phyloP scores from a whole-genome alignment of 768 basidiomycete species.

The Leccinum barrowsii region DNA sequence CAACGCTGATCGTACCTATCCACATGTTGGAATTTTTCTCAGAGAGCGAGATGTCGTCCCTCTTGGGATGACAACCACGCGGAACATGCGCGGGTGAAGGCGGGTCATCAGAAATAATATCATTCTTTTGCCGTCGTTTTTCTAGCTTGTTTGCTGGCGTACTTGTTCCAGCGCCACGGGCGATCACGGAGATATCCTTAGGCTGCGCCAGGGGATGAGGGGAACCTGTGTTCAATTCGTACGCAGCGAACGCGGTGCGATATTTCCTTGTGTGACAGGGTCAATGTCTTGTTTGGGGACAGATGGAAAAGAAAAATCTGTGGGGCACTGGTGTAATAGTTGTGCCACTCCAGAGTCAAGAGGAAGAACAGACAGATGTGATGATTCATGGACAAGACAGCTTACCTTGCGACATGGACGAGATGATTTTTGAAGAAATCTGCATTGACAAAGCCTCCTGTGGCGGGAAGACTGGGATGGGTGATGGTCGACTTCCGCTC shows the following conservation, averaged over 20 bases:
- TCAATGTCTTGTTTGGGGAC: not conserved
- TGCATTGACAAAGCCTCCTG: conserved; percentile 2
- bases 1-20: conserved; percentile 45
- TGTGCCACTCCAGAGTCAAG: not conserved
- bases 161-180: not conserved
- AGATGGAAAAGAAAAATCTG: not conserved
- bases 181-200: conserved; percentile 3
- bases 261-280: conserved; percentile 37
- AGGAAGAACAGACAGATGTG: not conserved
- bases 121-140: conserved; percentile 8
- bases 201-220: conserved; percentile 31
- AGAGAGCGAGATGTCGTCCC: conserved; percentile 32
- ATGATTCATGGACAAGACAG: not conserved
- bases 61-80: conserved; percentile 19
- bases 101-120: not conserved
- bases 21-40: conserved; percentile 40
- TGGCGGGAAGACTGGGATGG: not conserved
- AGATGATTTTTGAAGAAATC: conserved; percentile 17
- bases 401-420: conserved; percentile 17
- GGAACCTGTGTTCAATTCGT: conserved; percentile 42
- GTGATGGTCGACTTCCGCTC: conserved; percentile 18
- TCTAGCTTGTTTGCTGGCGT: not conserved
- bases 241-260: conserved; percentile 40
- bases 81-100: not conserved
- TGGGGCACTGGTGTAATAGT: not conserved